A percentile compares a stretch with the other conserved stretches of the same genome.
Evolutionary conservation across 2,329 filamentous ascomycete species (phyloP).

Genomic region (Colletotrichum cuscutae): DNA sequence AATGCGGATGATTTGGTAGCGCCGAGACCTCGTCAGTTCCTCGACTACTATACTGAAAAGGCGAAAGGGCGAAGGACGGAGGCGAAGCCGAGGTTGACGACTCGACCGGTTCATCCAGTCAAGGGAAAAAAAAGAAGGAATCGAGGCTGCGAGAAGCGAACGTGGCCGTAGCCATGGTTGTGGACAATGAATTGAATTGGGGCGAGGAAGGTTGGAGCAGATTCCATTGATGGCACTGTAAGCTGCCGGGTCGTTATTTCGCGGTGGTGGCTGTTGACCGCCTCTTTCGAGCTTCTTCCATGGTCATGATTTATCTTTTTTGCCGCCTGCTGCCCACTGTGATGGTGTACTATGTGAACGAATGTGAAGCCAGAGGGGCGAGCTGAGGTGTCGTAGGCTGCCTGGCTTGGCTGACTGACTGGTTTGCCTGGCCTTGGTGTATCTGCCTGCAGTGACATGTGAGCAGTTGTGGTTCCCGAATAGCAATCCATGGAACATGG

Average conservation of each 20-base stretch:
- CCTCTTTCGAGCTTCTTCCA: constrained; percentile 25
- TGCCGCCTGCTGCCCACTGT: not conserved
- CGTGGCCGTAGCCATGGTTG: not conserved
- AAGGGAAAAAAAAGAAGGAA: not conserved
- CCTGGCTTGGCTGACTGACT: not conserved
- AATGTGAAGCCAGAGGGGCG: not conserved
- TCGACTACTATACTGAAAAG: not conserved
- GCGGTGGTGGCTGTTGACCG: constrained; percentile 15
- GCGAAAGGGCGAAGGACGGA: constrained; percentile 10
- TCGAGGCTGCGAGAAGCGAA: not conserved
- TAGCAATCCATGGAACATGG: not conserved
- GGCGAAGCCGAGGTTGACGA: constrained; percentile 22
- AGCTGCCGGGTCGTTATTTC: not conserved
- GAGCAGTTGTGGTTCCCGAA: constrained; percentile 31
- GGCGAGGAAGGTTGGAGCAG: constrained; percentile 24
- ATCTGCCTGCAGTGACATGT: constrained; percentile 30
- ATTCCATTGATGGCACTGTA: constrained; percentile 8
- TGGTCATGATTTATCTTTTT: not conserved
- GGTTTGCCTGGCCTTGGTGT: constrained; percentile 8
- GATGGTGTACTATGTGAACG: not conserved
- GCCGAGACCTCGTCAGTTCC: not conserved
- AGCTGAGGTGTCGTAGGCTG: constrained; percentile 25
- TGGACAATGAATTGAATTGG: not conserved
- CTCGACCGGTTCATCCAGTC: constrained; percentile 14
- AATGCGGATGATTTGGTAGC: not conserved